Percentiles rank a stretch among this genome's conserved stretches.
These are phyloP conservation scores for Metschnikowia vanudenii DNA, from an alignment of 805 yeast genomes.

Conservation along the genomic window DNA sequence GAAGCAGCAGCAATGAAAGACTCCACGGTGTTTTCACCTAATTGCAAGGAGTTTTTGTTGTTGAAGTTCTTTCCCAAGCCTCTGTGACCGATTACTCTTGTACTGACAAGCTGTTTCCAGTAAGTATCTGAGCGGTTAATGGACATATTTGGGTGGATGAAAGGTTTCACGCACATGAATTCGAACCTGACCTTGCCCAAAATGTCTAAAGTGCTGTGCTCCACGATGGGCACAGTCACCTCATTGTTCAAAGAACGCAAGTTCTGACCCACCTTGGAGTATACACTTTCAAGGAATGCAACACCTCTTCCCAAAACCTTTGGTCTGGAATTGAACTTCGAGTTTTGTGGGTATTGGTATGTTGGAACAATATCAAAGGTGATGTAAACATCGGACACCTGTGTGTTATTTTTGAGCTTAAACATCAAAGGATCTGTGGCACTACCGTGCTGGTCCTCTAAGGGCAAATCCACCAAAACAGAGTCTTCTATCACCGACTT, in stretches of 20 bases:
- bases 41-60: constrained; percentile 72
- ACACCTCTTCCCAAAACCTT: constrained; percentile 75
- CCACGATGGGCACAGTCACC: constrained; percentile 74
- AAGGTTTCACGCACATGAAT: constrained; percentile 67
- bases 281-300: constrained; percentile 60
- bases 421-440: constrained; percentile 77
- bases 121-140: constrained; percentile 72
- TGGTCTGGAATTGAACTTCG: constrained; percentile 3
- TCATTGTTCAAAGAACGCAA: constrained; percentile 64
- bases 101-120: constrained; percentile 86
- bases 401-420: constrained; percentile 47
- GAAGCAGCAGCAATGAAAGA: constrained; percentile 96
- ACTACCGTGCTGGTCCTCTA: constrained; percentile 70
- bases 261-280: constrained; percentile 65
- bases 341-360: constrained; percentile 47
- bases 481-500: constrained; percentile 49
- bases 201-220: constrained; percentile 65
- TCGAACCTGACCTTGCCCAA: constrained; percentile 80
- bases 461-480: constrained; percentile 71
- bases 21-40: constrained; percentile 94
- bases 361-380: constrained; percentile 90
- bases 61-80: constrained; percentile 88
- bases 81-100: constrained; percentile 93
- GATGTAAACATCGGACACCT: constrained; percentile 54
- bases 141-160: constrained; percentile 65